phyloP scores from a whole-genome alignment of 2,329 filamentous ascomycete genomes.

The Lachnellula willkommii region DNA sequence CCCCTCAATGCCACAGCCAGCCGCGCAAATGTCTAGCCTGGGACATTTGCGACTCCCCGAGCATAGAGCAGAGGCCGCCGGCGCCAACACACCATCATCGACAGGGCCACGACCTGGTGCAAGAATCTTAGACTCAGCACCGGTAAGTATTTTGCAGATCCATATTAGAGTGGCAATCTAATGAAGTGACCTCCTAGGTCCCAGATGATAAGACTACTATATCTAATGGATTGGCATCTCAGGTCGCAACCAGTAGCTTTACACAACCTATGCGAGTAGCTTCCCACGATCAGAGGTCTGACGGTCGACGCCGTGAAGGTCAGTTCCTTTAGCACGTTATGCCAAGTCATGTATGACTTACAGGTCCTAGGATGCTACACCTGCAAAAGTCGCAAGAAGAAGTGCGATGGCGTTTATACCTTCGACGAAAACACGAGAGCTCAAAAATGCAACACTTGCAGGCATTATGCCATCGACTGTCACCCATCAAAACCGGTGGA shows the following conservation, averaged over 20 bases:
- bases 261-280: neutral
- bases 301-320: constrained; percentile 2
- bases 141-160: neutral
- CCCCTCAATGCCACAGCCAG: neutral
- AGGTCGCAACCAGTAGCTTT: neutral
- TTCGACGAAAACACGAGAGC: neutral
- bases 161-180: neutral
- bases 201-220: neutral
- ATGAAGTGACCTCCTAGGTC: neutral
- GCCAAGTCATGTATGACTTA: neutral
- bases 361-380: neutral
- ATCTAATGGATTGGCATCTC: neutral
- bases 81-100: no score
- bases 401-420: constrained; percentile 2
- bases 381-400: constrained; percentile 5
- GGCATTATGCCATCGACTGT: neutral
- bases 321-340: neutral
- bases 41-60: neutral
- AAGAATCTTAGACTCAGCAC: no score
- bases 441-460: neutral
- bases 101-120: no score
- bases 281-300: neutral
- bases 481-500: neutral
- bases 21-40: neutral
- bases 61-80: no score